Conservation (phyloP, 2,329 filamentous ascomycete genomes). For the Zymoseptoria pseudotritici region DNA sequence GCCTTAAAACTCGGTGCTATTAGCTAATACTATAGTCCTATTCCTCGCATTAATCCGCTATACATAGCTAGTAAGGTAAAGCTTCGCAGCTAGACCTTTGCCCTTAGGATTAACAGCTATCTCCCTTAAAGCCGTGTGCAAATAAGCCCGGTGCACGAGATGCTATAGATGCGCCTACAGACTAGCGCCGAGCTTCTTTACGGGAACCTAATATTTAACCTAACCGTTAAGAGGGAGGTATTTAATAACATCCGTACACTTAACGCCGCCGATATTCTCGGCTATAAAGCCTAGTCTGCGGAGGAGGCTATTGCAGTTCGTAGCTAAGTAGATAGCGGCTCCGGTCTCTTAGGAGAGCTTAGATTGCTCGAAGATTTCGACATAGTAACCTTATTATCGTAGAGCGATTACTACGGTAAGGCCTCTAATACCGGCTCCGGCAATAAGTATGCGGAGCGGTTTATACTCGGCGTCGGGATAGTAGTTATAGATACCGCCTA, state of each 20-base stretch:
- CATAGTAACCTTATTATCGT: conserved; percentile 45
- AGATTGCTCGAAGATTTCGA: conserved; percentile 50
- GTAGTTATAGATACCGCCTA: no score
- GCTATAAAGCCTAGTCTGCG: conserved; percentile 25
- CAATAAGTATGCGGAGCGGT: conserved; percentile 29
- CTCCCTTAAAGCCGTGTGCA: conserved; percentile 23
- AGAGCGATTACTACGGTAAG: conserved; percentile 47
- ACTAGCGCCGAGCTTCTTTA: no score
- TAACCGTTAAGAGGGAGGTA: conserved; percentile 6
- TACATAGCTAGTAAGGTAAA: conserved; percentile 17
- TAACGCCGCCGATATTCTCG: conserved; percentile 7
- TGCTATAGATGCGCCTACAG: conserved; percentile 16
- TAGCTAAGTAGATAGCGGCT: conserved; percentile 55
- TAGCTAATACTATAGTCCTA: conserved; percentile 17
- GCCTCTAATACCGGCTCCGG: conserved; percentile 47
- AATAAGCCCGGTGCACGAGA: conserved; percentile 23
- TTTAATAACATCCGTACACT: conserved; percentile 11
- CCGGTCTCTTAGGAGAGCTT: conserved; percentile 43
- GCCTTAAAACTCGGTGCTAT: conserved; percentile 18
- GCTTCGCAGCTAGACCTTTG: conserved; percentile 16
- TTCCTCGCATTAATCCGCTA: conserved; percentile 13
- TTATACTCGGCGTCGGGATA: no score
- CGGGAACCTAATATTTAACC: no score
- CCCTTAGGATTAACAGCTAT: conserved; percentile 16
- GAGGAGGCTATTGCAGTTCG: conserved; percentile 54